These are phyloP conservation scores for Eucalyptus regnans DNA, from an alignment of 345 rosid genomes.

Conservation along the genomic window DNA sequence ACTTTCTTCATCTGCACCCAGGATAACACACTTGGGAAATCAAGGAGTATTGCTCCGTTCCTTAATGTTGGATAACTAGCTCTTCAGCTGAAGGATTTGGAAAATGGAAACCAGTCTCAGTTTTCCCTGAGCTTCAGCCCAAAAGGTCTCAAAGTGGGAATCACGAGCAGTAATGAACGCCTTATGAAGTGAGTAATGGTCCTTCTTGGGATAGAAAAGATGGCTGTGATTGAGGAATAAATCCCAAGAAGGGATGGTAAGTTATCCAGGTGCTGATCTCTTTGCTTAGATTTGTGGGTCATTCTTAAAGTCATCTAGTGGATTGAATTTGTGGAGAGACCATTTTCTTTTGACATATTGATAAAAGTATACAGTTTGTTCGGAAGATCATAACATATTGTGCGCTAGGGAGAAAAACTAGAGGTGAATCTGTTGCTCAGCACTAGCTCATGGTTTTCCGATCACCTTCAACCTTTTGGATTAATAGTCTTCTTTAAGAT, in stretches of 20 bases:
- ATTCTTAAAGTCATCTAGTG: neutral
- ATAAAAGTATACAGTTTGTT: neutral
- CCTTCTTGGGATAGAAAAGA: neutral
- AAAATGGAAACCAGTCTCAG: neutral
- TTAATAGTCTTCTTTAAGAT: neutral
- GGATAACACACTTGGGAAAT: neutral
- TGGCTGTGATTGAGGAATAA: neutral
- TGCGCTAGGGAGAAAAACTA: neutral
- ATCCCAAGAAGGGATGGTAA: neutral
- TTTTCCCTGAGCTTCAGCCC: neutral
- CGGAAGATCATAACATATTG: neutral
- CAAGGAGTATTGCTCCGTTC: neutral
- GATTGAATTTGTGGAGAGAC: neutral
- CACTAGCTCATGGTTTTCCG: neutral
- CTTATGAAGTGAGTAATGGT: neutral
- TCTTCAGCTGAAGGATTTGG: neutral
- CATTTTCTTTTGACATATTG: neutral
- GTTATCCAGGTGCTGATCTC: neutral
- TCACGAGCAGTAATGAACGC: neutral
- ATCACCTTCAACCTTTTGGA: neutral
- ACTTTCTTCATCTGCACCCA: neutral
- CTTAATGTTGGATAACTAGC: neutral
- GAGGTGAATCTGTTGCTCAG: neutral
- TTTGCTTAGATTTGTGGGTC: neutral
- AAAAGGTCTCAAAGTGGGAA: neutral